Conservation (phyloP, 2,329 filamentous ascomycete genomes). For the Ilyonectria sp. region DNA sequence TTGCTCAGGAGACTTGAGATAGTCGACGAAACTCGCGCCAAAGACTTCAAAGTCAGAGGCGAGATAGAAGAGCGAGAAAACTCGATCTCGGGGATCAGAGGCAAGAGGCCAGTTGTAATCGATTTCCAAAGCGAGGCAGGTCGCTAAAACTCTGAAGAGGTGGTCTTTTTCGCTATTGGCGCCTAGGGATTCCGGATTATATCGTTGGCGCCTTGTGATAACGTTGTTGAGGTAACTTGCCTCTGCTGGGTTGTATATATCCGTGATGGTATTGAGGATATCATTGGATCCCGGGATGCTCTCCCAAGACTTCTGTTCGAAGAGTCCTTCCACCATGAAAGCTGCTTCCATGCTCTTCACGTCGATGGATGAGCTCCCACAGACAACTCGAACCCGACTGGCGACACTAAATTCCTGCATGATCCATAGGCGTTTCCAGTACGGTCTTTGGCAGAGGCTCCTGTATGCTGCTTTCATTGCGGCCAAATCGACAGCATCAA, state of each 20-base stretch:
- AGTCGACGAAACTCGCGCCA: conserved; percentile 11
- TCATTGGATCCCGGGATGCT: too few relatives aligned
- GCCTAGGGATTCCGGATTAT: not conserved
- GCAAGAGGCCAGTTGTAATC: conserved; percentile 34
- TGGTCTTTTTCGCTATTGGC: not conserved
- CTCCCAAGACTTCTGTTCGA: too few relatives aligned
- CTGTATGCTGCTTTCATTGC: conserved; percentile 18
- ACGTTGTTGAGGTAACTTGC: conserved; percentile 30
- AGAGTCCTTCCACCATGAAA: too few relatives aligned
- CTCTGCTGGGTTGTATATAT: not conserved
- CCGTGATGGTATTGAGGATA: not conserved
- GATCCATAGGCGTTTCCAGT: conserved; percentile 39
- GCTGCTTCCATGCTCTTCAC: not conserved
- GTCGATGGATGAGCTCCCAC: conserved; percentile 21
- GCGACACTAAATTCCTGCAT: conserved; percentile 34
- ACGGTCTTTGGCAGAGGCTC: conserved; percentile 17
- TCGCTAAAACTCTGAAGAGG: conserved; percentile 25
- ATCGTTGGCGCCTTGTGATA: conserved; percentile 19
- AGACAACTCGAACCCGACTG: conserved; percentile 23
- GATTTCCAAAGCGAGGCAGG: conserved; percentile 22
- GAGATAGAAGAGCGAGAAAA: conserved; percentile 32
- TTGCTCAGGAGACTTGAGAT: conserved; percentile 25
- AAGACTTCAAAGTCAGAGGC: conserved; percentile 20
- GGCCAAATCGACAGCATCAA: not conserved
- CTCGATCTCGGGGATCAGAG: conserved; percentile 32